These are phyloP conservation scores for Tausonia pullulans DNA, from an alignment of 1,284 basidiomycete species.

Conservation along the genomic window DNA sequence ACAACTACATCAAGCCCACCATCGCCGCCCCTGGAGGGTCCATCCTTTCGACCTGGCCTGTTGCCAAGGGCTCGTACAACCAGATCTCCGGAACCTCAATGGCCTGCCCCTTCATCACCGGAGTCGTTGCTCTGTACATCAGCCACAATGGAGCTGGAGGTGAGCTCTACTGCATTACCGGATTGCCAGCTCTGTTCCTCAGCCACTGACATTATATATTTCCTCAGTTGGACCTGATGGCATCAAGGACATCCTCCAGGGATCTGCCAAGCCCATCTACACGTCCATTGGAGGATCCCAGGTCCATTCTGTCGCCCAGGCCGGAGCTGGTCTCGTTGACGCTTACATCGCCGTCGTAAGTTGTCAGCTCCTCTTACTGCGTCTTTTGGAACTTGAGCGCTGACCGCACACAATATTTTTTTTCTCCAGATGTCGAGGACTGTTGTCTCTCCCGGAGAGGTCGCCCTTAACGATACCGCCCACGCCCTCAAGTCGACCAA, in stretches of 20 bases:
- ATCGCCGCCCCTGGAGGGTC: conserved; percentile 12
- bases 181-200: conserved; percentile 31
- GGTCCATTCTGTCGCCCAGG: conserved; percentile 49
- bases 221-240: not conserved
- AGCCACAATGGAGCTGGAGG: conserved; percentile 39
- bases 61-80: conserved; percentile 4
- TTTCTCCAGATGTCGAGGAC: conserved; percentile 38
- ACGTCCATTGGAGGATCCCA: conserved; percentile 43
- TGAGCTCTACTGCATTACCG: too few relatives aligned
- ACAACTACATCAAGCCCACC: conserved; percentile 2
- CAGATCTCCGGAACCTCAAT: conserved; percentile 9
- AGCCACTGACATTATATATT: conserved; percentile 14
- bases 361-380: too few relatives aligned
- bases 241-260: conserved; percentile 48
- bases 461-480: conserved; percentile 59
- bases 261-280: conserved; percentile 44
- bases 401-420: too few relatives aligned
- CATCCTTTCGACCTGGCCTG: conserved; percentile 14
- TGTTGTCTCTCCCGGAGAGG: conserved; percentile 46
- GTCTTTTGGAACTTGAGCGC: too few relatives aligned
- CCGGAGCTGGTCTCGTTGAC: conserved; percentile 56
- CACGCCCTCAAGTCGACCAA: conserved; percentile 25
- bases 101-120: conserved; percentile 43
- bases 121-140: conserved; percentile 52
- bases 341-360: conserved; percentile 46